Evolutionary conservation across 2,329 filamentous ascomycete genomes (phyloP).

Genomic region (Metarhizium sp.): DNA sequence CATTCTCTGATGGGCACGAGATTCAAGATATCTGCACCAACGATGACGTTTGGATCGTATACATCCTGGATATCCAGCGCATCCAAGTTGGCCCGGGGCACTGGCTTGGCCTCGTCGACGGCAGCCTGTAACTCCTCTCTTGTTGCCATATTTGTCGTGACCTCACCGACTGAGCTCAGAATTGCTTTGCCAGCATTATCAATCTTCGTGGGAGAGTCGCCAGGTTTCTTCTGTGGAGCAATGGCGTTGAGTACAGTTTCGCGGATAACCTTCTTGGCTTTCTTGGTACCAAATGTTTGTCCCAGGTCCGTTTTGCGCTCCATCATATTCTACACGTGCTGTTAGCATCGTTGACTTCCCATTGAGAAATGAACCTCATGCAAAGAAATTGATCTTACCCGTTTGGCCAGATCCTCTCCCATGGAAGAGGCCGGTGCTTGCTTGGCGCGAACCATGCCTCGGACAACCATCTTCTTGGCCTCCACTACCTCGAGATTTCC

Average conservation of each 20-base stretch:
- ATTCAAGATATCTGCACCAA: conserved; percentile 59
- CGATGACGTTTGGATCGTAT: conserved; percentile 57
- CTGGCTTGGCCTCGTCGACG: conserved; percentile 60
- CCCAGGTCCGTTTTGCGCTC: conserved; percentile 61
- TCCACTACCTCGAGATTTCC: conserved; percentile 52
- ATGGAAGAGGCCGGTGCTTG: conserved; percentile 39
- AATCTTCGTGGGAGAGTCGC: conserved; percentile 36
- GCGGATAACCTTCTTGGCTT: conserved; percentile 69
- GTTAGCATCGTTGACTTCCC: background rate
- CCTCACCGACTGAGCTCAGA: conserved; percentile 52
- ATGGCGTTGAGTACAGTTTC: conserved; percentile 66
- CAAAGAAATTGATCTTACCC: conserved; percentile 13
- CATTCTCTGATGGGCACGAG: conserved; percentile 64
- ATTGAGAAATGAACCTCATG: conserved; percentile 1
- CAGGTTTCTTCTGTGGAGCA: conserved; percentile 26
- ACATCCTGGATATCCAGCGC: conserved; percentile 63
- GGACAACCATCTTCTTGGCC: conserved; percentile 54
- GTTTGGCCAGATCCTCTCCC: conserved; percentile 19
- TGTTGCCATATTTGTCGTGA: conserved; percentile 57
- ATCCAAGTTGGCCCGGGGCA: conserved; percentile 59
- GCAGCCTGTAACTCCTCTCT: conserved; percentile 55
- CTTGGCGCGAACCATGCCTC: conserved; percentile 47
- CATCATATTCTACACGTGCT: conserved; percentile 37
- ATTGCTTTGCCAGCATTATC: conserved; percentile 49
- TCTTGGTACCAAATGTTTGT: conserved; percentile 75